Evolutionary conservation across 2,329 filamentous ascomycete species (phyloP).

Genomic region (Stenocarpella maydis): DNA sequence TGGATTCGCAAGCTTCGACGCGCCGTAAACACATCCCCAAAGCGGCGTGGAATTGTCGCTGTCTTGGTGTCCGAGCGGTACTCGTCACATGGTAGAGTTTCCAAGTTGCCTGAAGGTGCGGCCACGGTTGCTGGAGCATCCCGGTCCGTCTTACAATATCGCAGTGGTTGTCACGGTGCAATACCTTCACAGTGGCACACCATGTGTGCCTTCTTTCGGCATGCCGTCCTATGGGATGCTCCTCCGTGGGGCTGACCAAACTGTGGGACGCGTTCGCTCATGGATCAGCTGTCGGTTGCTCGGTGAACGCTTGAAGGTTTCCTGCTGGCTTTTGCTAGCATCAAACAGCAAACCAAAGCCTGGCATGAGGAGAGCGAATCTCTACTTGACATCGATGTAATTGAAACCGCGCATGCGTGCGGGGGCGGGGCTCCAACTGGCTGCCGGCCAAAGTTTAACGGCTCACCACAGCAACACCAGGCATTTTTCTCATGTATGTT

Average conservation of each 20-base stretch:
- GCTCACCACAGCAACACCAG: constrained; percentile 8
- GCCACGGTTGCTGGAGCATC: constrained; percentile 2
- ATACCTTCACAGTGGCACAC: too few relatives aligned
- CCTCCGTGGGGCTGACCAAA: too few relatives aligned
- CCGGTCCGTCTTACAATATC: neutral
- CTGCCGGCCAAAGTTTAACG: neutral
- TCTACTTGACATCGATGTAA: neutral
- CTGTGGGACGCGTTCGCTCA: neutral
- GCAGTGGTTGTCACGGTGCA: neutral
- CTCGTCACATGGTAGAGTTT: constrained; percentile 14
- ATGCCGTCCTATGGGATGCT: too few relatives aligned
- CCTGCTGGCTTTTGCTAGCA: constrained; percentile 2
- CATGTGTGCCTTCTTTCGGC: too few relatives aligned
- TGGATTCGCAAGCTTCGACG: neutral
- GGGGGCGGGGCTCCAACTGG: neutral
- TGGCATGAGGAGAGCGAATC: neutral
- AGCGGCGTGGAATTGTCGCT: neutral
- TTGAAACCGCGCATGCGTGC: neutral
- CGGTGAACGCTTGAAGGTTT: neutral
- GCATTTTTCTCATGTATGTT: neutral
- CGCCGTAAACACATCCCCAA: constrained; percentile 12
- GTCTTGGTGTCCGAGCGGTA: constrained; percentile 17
- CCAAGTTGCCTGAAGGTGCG: neutral
- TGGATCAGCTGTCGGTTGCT: neutral
- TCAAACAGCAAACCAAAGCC: neutral